These are phyloP conservation scores for Oldenlandia corymbosa DNA, from an alignment of 257 asterid genomes.

Conservation along the genomic window DNA sequence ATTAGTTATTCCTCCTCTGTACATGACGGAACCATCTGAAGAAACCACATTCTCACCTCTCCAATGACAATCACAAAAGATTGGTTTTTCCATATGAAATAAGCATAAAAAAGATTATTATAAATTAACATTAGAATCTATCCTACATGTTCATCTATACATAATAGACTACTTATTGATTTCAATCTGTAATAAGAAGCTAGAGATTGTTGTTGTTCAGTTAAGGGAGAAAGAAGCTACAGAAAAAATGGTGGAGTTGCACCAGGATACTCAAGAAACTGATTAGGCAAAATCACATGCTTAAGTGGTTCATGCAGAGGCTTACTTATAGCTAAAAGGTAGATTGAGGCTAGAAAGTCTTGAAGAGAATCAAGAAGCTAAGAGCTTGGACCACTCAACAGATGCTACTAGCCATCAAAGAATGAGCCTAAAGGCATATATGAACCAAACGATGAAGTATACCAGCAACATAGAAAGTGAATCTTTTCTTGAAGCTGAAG, in stretches of 20 bases:
- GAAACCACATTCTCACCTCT: too few relatives aligned
- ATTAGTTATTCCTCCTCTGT: too few relatives aligned
- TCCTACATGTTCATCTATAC: too few relatives aligned
- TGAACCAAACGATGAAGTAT: too few relatives aligned
- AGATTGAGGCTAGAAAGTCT: conserved; percentile 80
- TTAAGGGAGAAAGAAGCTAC: conserved; percentile 60
- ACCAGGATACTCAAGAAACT: conserved; percentile 63
- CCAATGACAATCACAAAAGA: too few relatives aligned
- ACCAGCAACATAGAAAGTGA: conserved; percentile 54
- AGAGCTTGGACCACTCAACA: conserved; percentile 20
- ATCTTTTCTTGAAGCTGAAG: conserved; percentile 33
- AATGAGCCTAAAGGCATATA: conserved; percentile 38
- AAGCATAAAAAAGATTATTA: too few relatives aligned
- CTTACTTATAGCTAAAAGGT: conserved; percentile 68
- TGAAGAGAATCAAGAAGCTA: conserved; percentile 33
- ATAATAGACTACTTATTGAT: too few relatives aligned
- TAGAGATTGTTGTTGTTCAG: conserved; percentile 51
- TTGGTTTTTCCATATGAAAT: too few relatives aligned
- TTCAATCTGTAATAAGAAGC: too few relatives aligned
- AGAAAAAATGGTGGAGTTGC: conserved; percentile 68
- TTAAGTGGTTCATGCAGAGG: conserved; percentile 49
- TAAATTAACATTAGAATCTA: too few relatives aligned
- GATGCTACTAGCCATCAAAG: conserved; percentile 27
- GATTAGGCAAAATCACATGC: conserved; percentile 52
- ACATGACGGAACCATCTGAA: too few relatives aligned